Conservation (phyloP, 1,284 basidiomycete species). For the Bondarzewia mesenterica region DNA sequence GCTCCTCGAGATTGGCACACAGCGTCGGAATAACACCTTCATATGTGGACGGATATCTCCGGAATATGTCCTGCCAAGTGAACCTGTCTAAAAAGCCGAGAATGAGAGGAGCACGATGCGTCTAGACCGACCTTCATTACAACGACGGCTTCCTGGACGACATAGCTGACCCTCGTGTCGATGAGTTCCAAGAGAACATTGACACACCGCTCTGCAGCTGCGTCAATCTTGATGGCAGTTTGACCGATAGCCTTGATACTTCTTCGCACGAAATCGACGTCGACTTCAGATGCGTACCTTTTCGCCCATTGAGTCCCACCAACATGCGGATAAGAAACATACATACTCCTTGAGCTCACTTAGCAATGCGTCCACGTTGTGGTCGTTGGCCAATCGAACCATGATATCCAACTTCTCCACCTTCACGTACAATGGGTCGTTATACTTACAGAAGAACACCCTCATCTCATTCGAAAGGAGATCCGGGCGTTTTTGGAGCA, state of each 20-base stretch:
- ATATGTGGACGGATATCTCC: conserved; percentile 95
- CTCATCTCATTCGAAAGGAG: conserved; percentile 93
- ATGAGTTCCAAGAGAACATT: conserved; percentile 91
- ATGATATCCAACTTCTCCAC: conserved; percentile 98
- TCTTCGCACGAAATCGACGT: conserved; percentile 95
- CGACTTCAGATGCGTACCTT: conserved; percentile 94
- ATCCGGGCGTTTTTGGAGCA: conserved; percentile 88
- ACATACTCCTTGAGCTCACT: conserved; percentile 92
- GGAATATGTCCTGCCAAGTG: conserved; percentile 80
- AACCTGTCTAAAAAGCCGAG: not conserved
- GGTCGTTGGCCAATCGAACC: conserved; percentile 88
- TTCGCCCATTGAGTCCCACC: not conserved
- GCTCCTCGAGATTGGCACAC: conserved; percentile 90
- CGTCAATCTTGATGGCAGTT: conserved; percentile 92
- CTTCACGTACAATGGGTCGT: conserved; percentile 97
- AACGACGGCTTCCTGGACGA: conserved; percentile 96
- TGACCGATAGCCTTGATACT: conserved; percentile 94
- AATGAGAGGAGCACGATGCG: not conserved
- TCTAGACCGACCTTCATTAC: conserved; percentile 80
- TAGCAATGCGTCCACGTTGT: conserved; percentile 89
- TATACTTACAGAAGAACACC: conserved; percentile 99
- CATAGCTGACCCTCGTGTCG: conserved; percentile 88
- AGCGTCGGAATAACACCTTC: conserved; percentile 95
- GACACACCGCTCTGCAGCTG: conserved; percentile 90
- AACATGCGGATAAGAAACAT: not conserved